A percentile compares a stretch with the other conserved stretches of the same genome.
Conservation (phyloP, 2,329 filamentous ascomycete genomes). For the Aspergillus intermedius region DNA sequence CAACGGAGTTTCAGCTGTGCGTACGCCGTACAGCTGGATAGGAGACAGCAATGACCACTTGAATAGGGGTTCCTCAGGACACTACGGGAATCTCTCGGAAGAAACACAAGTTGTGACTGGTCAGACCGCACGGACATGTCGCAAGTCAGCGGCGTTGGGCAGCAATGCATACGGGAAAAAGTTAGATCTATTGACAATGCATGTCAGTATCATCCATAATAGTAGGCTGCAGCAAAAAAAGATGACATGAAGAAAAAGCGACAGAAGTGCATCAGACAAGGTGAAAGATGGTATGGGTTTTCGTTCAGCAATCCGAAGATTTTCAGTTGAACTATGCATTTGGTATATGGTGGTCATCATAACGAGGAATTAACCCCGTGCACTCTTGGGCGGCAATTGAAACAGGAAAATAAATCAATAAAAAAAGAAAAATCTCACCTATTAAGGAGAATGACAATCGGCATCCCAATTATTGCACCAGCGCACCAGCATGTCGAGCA, state of each 20-base stretch:
- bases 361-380: slow-evolving; percentile 1
- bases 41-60: too few relatives aligned
- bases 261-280: slow-evolving; percentile 24
- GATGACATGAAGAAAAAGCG: not conserved
- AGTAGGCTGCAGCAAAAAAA: too few relatives aligned
- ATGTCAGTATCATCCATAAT: slow-evolving; percentile 1
- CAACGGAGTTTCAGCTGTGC: too few relatives aligned
- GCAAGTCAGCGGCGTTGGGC: slow-evolving; percentile 28
- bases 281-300: slow-evolving; percentile 34
- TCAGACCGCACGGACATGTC: slow-evolving; percentile 1
- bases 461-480: too few relatives aligned
- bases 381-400: not conserved
- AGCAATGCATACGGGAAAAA: slow-evolving; percentile 20
- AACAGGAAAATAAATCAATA: not conserved
- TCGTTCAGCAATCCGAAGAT: slow-evolving; percentile 36
- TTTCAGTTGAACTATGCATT: slow-evolving; percentile 41
- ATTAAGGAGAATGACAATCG: not conserved
- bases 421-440: not conserved
- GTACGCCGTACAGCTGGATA: too few relatives aligned
- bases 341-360: slow-evolving; percentile 33
- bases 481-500: too few relatives aligned
- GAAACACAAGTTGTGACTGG: not conserved
- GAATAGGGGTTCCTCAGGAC: slow-evolving; percentile 1
- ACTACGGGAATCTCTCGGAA: not conserved
- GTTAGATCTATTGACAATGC: not conserved